A percentile compares a stretch with the other conserved stretches of the same genome.
Evolutionary conservation across 2,329 filamentous ascomycete species (phyloP).

Genomic region (Raffaelea ambrosiae): DNA sequence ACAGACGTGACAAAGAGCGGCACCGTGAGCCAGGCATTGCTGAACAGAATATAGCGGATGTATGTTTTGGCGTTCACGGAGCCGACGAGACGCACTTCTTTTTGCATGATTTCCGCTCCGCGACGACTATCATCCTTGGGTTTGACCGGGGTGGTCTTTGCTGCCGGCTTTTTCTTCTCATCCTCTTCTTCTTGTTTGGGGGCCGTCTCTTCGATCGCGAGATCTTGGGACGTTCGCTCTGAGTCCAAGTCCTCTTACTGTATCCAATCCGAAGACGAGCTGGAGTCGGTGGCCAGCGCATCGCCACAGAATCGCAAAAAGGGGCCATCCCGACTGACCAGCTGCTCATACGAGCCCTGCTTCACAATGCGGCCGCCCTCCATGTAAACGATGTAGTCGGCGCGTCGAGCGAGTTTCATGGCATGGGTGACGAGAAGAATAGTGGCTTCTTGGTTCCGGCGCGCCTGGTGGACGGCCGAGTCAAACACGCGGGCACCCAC

Average conservation of each 20-base stretch:
- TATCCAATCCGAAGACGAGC: too few relatives aligned
- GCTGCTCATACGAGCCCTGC: constrained; percentile 54
- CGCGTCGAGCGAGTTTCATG: constrained; percentile 48
- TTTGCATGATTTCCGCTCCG: constrained; percentile 37
- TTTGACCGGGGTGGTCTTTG: background rate
- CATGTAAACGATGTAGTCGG: constrained; percentile 61
- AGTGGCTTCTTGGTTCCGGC: constrained; percentile 10
- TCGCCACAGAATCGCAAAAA: background rate
- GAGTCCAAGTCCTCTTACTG: too few relatives aligned
- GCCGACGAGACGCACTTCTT: constrained; percentile 49
- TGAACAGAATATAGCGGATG: constrained; percentile 52
- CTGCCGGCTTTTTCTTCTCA: background rate
- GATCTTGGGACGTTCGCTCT: too few relatives aligned
- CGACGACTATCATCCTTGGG: background rate
- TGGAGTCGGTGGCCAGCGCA: too few relatives aligned
- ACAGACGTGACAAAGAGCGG: constrained; percentile 42
- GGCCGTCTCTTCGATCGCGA: too few relatives aligned
- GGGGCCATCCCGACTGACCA: constrained; percentile 20
- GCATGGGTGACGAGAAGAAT: constrained; percentile 26
- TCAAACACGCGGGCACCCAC: constrained; percentile 55
- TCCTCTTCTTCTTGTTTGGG: too few relatives aligned
- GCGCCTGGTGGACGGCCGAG: constrained; percentile 34
- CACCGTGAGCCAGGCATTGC: constrained; percentile 48
- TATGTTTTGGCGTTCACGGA: constrained; percentile 55
- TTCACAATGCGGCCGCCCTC: constrained; percentile 55